Base-by-base conservation (phyloP, 768 basidiomycete species). In the Dentipellis fragilis region DNA sequence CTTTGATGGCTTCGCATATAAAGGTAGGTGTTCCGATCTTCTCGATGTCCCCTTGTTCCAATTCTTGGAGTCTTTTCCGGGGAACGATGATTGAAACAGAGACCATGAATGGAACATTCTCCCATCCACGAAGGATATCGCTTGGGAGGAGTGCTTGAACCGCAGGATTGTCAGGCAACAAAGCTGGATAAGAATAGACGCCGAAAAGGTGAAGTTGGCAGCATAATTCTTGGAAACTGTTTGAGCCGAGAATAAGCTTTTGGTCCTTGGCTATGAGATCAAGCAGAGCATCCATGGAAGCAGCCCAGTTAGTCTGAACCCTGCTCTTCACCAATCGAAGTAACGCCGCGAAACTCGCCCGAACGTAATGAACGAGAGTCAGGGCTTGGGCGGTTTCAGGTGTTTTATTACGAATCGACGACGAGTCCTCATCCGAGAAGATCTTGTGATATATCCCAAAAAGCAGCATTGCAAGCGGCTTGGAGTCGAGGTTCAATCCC, bases 331-430 rank as follows among this genome's bases (percentile, higher is more conserved):
- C 67, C 11, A 73, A 59, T 12, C 61, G 60, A 14, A 84, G 64
- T 45, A 85, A 65, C 2, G 69, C 57, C 0, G 68, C 79, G 50
- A 82, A 80, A 35, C 72, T 75, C 38, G 68, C 68, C 11, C 83
- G 73, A 10, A 66, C 72, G 59, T 84, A 82, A 57, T 78, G 77
- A 22, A 73, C 22, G 34, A 69, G 57, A 36, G 55, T 62, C 12
- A 63, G 59, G 14, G 59, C 29, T n/a, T 39, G 12, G 35, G 37
- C 16, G 23, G 23, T 54, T 36, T 54, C 40, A 21, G 37, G n/a
- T 38, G 59, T 54, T 19, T 48, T 48, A 34, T 9, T 6, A 21
- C 35, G 58, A 52, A 57, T 58, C 22, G 23, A 54, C 42, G 40
- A 23, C 22, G 60, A 9, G 52, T 73, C 63, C 51, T 80, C 79